phyloP scores from a whole-genome alignment of 2,329 filamentous ascomycete species.

The Apiospora hydei region DNA sequence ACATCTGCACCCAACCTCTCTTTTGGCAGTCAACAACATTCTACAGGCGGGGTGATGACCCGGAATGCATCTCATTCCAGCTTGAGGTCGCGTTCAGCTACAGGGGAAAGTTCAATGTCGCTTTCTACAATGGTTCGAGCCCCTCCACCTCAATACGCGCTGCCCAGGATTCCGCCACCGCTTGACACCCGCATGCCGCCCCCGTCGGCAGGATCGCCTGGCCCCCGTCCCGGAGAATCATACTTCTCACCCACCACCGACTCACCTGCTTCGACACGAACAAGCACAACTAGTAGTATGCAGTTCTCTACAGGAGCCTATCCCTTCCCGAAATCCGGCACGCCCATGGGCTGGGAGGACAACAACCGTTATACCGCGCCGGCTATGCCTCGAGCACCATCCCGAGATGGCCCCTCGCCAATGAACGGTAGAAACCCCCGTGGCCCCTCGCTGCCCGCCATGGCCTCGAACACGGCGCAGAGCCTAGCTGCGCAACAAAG shows the following conservation, averaged over 20 bases:
- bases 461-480: constrained; percentile 62
- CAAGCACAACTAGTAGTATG: constrained; percentile 77
- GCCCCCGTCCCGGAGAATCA: constrained; percentile 72
- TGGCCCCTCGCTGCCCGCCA: constrained; percentile 80
- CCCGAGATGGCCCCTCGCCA: constrained; percentile 74
- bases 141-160: constrained; percentile 75
- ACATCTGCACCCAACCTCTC: constrained; percentile 45
- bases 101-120: constrained; percentile 71
- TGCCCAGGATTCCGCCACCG: constrained; percentile 62
- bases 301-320: constrained; percentile 62
- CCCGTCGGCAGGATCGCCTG: constrained; percentile 62
- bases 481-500: constrained; percentile 71
- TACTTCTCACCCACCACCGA: constrained; percentile 93
- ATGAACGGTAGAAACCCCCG: constrained; percentile 69
- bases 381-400: constrained; percentile 81
- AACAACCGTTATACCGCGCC: constrained; percentile 88
- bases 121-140: constrained; percentile 63
- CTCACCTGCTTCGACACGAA: constrained; percentile 77
- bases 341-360: constrained; percentile 74
- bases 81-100: constrained; percentile 78
- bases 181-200: constrained; percentile 65
- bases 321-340: constrained; percentile 77
- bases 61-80: constrained; percentile 79
- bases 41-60: constrained; percentile 53
- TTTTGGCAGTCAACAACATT: constrained; percentile 39